Evolutionary conservation across 495 filamentous ascomycete genomes (phyloP), one percentile per base, ranked within the genome.

Genomic region (Eremomyces bilateralis): DNA sequence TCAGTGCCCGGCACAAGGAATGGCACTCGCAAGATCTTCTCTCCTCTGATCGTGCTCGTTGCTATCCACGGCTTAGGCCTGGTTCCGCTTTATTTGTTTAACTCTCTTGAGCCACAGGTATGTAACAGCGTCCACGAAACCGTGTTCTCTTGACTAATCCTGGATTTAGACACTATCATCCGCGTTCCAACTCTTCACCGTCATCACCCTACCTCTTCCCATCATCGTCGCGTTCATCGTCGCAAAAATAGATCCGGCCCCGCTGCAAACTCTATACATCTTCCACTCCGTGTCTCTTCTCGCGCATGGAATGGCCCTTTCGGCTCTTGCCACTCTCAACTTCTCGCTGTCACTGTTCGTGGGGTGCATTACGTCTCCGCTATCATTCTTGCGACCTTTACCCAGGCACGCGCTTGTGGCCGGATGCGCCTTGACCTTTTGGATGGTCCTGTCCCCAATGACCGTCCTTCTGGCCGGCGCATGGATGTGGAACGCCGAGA

Each of bases 251-350:
- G 29, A 55, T 55, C 28, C 40, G 54, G 40, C 43, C 6, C 68
- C 71, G n/a, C 48, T 45, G 1, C 69, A 72, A 4, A 34, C 51
- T 12, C 77, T 83, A 32, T 72, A 90, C 50, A 68, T 72, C 50
- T 72, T 85, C 42, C 80, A 82, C 46, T 85, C 76, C 35, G 80
- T 97, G 65, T 91, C 88, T 10, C 71, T 95, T 17, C 69, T 97
- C 2, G 65, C 88, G 0, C 68, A 95, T 0, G 90, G 90, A 43
- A 75, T 91, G 54, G 80, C 77, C 53, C 75, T 97, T 42, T 80
- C 81, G 32, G 73, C 85, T 3, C 76, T 97, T 21, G 83, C 85
- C 12, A 97, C 90, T 1, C 72, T 97, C 33, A 97, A 97, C 58
- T 97, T 97, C 64, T 79, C 76, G 17, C 76, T 95, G 19, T 73